Conservation (phyloP, 2,329 filamentous ascomycete species). For the Hysterium pulicare region DNA sequence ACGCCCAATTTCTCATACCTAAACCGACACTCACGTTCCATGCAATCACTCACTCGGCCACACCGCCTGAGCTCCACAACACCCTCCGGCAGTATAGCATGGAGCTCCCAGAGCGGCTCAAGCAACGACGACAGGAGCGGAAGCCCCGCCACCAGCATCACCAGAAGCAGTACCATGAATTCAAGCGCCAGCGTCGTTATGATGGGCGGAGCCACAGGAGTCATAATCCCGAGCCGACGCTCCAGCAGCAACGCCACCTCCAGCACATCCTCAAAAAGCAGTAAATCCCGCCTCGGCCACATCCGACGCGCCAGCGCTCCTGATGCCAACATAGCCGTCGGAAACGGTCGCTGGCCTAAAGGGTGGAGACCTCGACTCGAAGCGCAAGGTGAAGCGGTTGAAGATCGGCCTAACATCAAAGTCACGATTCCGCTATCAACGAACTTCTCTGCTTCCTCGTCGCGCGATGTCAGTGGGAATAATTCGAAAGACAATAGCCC, state of each 20-base stretch:
- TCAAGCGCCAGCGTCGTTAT: slow-evolving; percentile 10
- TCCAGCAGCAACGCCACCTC: not conserved
- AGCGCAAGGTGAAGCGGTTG: slow-evolving; percentile 1
- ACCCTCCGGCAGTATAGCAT: slow-evolving; percentile 15
- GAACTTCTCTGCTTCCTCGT: not conserved
- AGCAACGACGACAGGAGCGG: slow-evolving; percentile 2
- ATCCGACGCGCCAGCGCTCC: not conserved
- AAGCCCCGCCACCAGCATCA: slow-evolving; percentile 5
- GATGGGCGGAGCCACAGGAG: not conserved
- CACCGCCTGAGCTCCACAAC: slow-evolving; percentile 24
- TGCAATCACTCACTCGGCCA: slow-evolving; percentile 28
- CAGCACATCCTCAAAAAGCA: not conserved
- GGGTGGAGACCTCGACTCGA: not conserved
- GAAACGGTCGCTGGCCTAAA: not conserved
- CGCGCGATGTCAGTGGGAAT: not conserved
- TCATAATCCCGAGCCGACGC: not conserved
- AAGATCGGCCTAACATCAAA: not conserved
- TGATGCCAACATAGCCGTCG: not conserved
- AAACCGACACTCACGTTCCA: slow-evolving; percentile 23
- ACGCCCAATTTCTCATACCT: slow-evolving; percentile 15
- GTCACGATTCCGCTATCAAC: not conserved
- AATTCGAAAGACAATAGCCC: not conserved
- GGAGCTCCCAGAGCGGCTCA: slow-evolving; percentile 22
- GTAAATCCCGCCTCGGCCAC: not conserved
- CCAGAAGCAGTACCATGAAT: slow-evolving; percentile 5